phyloP scores from a whole-genome alignment of 1,139 yeast species.

The Suhomyces terraborum region DNA sequence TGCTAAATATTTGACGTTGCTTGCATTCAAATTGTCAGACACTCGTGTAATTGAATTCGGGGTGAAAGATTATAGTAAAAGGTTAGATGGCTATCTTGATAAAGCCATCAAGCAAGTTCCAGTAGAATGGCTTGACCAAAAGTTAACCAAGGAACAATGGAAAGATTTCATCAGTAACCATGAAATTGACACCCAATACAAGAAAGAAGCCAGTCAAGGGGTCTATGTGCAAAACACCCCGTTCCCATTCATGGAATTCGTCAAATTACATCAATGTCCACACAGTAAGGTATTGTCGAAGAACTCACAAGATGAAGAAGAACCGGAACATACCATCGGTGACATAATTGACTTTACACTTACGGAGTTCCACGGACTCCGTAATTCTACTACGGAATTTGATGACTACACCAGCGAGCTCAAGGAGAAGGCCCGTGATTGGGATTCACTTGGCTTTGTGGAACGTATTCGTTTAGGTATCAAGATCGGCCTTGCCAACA shows the following conservation, averaged over 20 bases:
- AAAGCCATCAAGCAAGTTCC: slow-evolving; percentile 35
- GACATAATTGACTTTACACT: slow-evolving; percentile 21
- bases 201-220: slow-evolving; percentile 28
- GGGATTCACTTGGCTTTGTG: slow-evolving; percentile 39
- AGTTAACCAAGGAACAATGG: slow-evolving; percentile 19
- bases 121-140: slow-evolving; percentile 20
- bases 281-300: slow-evolving; percentile 19
- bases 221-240: slow-evolving; percentile 14
- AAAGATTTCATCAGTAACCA: slow-evolving; percentile 20
- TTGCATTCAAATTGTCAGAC: slow-evolving; percentile 55
- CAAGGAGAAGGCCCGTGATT: slow-evolving; percentile 38
- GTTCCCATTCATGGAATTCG: slow-evolving; percentile 30
- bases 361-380: slow-evolving; percentile 30
- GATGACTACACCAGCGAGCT: slow-evolving; percentile 40
- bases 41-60: slow-evolving; percentile 50
- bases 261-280: slow-evolving; percentile 21
- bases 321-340: slow-evolving; percentile 1
- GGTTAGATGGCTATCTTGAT: slow-evolving; percentile 34
- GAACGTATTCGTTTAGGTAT: slow-evolving; percentile 41
- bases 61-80: slow-evolving; percentile 38
- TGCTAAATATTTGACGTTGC: slow-evolving; percentile 60
- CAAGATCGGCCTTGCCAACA: slow-evolving; percentile 42
- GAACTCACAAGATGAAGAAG: slow-evolving; percentile 9
- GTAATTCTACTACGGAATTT: slow-evolving; percentile 32
- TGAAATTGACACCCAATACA: slow-evolving; percentile 25